Conservation (phyloP, 108 stramenopile genomes). For the Conticribra guillardii region DNA sequence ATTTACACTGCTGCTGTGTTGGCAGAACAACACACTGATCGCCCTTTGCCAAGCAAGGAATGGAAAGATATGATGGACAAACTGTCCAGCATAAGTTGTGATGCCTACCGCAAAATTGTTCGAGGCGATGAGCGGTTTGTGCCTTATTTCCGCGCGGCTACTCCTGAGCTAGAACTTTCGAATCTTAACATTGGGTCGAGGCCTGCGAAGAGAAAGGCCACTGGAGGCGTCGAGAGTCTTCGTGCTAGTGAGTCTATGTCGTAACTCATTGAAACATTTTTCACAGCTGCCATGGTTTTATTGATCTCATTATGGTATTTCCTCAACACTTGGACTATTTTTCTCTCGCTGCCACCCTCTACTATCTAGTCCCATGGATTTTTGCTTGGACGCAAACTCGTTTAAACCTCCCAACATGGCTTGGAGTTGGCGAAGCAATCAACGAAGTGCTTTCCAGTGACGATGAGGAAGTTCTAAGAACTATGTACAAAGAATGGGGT, state of each 20-base stretch:
- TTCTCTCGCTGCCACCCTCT: background rate
- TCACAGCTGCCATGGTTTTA: too few relatives aligned
- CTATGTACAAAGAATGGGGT: conserved; percentile 93
- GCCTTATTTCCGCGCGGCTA: conserved; percentile 96
- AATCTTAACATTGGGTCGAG: conserved; percentile 96
- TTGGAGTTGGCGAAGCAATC: conserved; percentile 95
- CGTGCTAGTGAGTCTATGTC: conserved; percentile 77
- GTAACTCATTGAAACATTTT: too few relatives aligned
- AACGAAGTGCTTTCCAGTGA: conserved; percentile 55
- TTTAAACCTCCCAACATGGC: conserved; percentile 93
- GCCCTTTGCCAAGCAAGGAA: conserved; percentile 60
- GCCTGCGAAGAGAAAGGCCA: conserved; percentile 94
- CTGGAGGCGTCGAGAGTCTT: conserved; percentile 95
- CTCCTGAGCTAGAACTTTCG: conserved; percentile 94
- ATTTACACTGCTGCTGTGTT: conserved; percentile 95
- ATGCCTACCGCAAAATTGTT: conserved; percentile 89
- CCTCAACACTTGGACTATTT: background rate
- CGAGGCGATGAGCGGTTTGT: conserved; percentile 91
- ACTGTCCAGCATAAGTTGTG: conserved; percentile 86
- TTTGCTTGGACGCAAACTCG: conserved; percentile 99
- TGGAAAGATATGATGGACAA: conserved; percentile 88
- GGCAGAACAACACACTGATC: conserved; percentile 78
- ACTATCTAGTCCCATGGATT: conserved; percentile 86
- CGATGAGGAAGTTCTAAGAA: conserved; percentile 60
- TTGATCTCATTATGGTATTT: background rate